Evolutionary conservation across 2,329 filamentous ascomycete genomes (phyloP).

Genomic region (Diaporthe caulivora): DNA sequence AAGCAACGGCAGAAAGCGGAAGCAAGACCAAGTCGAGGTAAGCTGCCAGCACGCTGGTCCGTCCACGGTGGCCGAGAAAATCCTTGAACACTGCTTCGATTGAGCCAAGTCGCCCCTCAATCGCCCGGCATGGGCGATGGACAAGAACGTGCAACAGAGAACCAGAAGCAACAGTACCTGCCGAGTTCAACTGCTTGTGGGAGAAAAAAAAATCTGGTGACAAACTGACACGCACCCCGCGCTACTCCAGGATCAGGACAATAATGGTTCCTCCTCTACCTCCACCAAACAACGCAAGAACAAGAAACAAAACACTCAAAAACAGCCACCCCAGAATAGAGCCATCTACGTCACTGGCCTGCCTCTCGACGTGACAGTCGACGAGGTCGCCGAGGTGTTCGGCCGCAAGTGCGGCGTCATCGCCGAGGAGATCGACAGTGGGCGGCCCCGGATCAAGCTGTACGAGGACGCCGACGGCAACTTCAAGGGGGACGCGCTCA

Average conservation of each 20-base stretch:
- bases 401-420: conserved; percentile 89
- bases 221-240: conserved; percentile 40
- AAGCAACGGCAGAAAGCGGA: conserved; percentile 55
- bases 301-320: conserved; percentile 56
- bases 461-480: conserved; percentile 84
- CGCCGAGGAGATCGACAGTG: conserved; percentile 92
- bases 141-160: conserved; percentile 19
- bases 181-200: conserved; percentile 25
- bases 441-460: conserved; percentile 90
- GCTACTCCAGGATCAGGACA: conserved; percentile 46
- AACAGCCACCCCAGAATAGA: conserved; percentile 75
- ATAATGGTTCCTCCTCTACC: conserved; percentile 43
- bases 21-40: conserved; percentile 59
- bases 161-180: conserved; percentile 10
- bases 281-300: conserved; percentile 44
- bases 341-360: conserved; percentile 93
- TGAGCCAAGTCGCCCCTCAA: background rate
- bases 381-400: conserved; percentile 88
- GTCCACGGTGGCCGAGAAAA: conserved; percentile 40
- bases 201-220: conserved; percentile 31
- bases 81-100: conserved; percentile 31
- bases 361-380: conserved; percentile 80
- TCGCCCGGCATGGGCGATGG: conserved; percentile 5
- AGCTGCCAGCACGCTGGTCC: conserved; percentile 50
- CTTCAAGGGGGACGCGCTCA: conserved; percentile 93